Base-by-base conservation (phyloP, 495 filamentous ascomycete species). In the Lophiostoma macrostomum region DNA sequence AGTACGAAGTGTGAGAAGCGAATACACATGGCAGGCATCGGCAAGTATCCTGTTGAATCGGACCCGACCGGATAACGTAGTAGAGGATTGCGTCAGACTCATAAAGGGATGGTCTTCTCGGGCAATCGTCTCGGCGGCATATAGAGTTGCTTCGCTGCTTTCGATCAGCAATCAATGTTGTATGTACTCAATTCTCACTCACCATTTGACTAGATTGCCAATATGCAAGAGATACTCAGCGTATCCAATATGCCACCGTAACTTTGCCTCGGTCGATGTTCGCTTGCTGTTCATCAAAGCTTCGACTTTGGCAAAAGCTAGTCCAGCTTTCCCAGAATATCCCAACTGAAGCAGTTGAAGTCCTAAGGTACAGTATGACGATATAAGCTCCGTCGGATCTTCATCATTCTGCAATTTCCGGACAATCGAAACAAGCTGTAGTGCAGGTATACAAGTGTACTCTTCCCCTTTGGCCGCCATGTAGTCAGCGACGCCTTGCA, bases 281-380 rank as follows among this genome's bases (percentile, higher is more conserved):
- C 68, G 62, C 32, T 65, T 58, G 16, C 67, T 64, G 18, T 67
- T 60, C 54, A 78, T 74, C 18, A 65, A 12, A 34, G 72, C 70
- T 41, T 75, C 76, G 7, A 86, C 83, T 44, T 80, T 77, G 2
- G 71, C 71, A 16, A 96, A 74, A 1, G 80, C 64, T 32, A 82
- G 66, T 28, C 82, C 81, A 30, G 90, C 89, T 64, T 87, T 86
- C 12, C 77, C 78, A 16, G 85, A 85, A 56, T 87, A 85, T 22
- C 93, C 93, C 47, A 91, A 78, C 16, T 77, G 79, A 42, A 88
- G 78, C 62, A 90, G 88, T 53, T 91, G 87, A 3, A 82, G 56
- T 1, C 82, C 86, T 1, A 95, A 71, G 0, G 70, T 70, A 13
- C 80, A 78, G 25, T 85, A 74, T 41, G 80, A 73, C 16, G 74